A percentile compares a stretch with the other conserved stretches of the same genome.
Conservation (phyloP, 2,329 filamentous ascomycete genomes). For the Stachybotrys chartarum region DNA sequence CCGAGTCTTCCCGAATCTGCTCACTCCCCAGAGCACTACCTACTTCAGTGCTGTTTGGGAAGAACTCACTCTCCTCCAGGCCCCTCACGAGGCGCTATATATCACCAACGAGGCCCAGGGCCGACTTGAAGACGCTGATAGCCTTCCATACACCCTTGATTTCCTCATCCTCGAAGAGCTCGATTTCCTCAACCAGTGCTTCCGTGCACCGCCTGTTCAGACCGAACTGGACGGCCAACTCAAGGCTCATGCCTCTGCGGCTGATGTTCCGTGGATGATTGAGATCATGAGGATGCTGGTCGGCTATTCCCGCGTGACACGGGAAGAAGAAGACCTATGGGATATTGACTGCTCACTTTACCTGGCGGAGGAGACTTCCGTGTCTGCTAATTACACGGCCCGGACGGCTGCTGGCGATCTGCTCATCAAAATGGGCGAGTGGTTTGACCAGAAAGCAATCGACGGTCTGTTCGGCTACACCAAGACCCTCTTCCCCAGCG, state of each 20-base stretch:
- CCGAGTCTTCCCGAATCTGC: constrained; percentile 70
- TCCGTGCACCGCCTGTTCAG: constrained; percentile 81
- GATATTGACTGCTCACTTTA: constrained; percentile 95
- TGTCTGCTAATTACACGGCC: constrained; percentile 93
- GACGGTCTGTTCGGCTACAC: constrained; percentile 75
- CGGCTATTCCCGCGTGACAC: constrained; percentile 81
- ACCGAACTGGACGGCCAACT: constrained; percentile 82
- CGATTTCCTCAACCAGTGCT: constrained; percentile 86
- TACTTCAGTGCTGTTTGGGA: constrained; percentile 88
- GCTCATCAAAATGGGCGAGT: constrained; percentile 86
- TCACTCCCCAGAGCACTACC: constrained; percentile 73
- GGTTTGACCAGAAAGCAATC: constrained; percentile 69
- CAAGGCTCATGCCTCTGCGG: constrained; percentile 48
- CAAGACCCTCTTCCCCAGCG: constrained; percentile 60
- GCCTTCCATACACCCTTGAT: constrained; percentile 89
- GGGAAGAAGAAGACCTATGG: constrained; percentile 92
- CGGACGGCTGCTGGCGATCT: constrained; percentile 88
- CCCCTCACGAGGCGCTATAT: constrained; percentile 73
- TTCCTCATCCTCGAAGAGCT: constrained; percentile 90
- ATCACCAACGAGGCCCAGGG: constrained; percentile 81
- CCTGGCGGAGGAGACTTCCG: constrained; percentile 87
- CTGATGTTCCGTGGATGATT: constrained; percentile 70
- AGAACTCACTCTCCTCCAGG: constrained; percentile 69
- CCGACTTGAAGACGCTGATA: constrained; percentile 81
- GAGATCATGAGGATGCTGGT: constrained; percentile 83